A percentile compares a stretch with the other conserved stretches of the same genome.
Conservation (phyloP, 192 early-diverging fungal species). For the Thoreauomyces humboldtii region DNA sequence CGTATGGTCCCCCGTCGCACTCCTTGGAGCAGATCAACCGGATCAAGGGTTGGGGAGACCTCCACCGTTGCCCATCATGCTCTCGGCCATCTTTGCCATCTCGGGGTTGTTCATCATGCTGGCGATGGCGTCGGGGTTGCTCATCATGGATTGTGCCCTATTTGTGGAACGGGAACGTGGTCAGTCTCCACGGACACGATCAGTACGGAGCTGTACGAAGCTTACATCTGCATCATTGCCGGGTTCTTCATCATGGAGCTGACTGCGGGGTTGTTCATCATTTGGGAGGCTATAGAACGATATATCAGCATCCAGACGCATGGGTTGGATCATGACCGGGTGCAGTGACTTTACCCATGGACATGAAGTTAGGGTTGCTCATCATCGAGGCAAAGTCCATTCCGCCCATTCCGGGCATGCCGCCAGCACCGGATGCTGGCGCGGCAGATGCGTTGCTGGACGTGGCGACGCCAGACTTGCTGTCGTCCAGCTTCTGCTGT, state of each 20-base stretch:
- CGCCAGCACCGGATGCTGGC: slow-evolving; percentile 48
- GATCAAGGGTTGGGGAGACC: slow-evolving; percentile 4
- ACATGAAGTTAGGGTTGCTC: slow-evolving; percentile 94
- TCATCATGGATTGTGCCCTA: slow-evolving; percentile 80
- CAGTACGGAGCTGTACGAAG: neutral
- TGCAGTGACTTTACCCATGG: slow-evolving; percentile 85
- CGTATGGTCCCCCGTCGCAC: too few species aligned
- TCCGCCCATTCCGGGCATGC: slow-evolving; percentile 39
- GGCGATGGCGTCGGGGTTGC: slow-evolving; percentile 54
- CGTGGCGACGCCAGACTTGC: neutral
- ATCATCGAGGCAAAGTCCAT: slow-evolving; percentile 80
- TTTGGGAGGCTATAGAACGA: slow-evolving; percentile 25
- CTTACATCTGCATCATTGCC: slow-evolving; percentile 77
- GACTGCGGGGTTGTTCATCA: slow-evolving; percentile 74
- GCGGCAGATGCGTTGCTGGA: slow-evolving; percentile 1
- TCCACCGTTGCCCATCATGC: slow-evolving; percentile 6
- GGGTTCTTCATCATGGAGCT: slow-evolving; percentile 90
- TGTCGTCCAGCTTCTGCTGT: slow-evolving; percentile 36
- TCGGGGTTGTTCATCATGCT: slow-evolving; percentile 76
- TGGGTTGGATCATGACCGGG: too few species aligned
- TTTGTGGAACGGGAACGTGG: neutral
- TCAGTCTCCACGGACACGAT: neutral
- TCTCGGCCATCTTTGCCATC: slow-evolving; percentile 25
- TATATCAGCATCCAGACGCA: neutral
- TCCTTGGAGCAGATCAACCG: too few species aligned